Base-by-base conservation (phyloP, 305 asterid species). In the Fraxinus sp. region DNA sequence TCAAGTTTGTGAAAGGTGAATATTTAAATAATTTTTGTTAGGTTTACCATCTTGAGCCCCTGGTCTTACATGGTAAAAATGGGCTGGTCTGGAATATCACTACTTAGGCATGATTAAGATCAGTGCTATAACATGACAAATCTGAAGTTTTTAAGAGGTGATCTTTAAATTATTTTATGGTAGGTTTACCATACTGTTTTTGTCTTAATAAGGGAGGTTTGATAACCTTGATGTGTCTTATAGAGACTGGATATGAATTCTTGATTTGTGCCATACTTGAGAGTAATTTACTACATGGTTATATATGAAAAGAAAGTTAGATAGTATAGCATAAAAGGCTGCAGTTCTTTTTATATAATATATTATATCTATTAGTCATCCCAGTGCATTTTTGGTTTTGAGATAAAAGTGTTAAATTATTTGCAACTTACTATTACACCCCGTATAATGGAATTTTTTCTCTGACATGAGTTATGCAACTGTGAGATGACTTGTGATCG, bases 61-160 rank as follows among this genome's bases (percentile, higher is more conserved):
- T 26, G 18, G 30, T 62, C 71, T 66, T 26, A 7, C 8, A 24
- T 24, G 74, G 26, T 11, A 4, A 52, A 66, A 66, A 66, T 24
- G 36, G 37, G 36, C 18, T 11, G 37, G 74, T 1, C 74, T 59
- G 37, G 71, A 52, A n/a, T 52, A 16, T 52, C 64, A 13, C 52
- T 66, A 79, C 14, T 57, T 26, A 59, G 80, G 79, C 79, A 55
- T 78, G 76, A 49, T 74, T 73, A 35, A 32, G 39, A 32, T 70
- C 6, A 66, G 36, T 70, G 18, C 18, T 14, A 70, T 32, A 70
- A 28, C n/a, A 4, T 30, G 41, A 14, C 20, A 28, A 68, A 16
- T 26, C 74, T 68, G 37, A 28, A 30, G 5, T 70, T 70, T 68
- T 68, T 68, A 68, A 68, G 39, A 26, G 75, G 39, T 28, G 75